These are phyloP conservation scores for Fraxinus americana DNA, from an alignment of 257 asterid species.

Conservation along the genomic window DNA sequence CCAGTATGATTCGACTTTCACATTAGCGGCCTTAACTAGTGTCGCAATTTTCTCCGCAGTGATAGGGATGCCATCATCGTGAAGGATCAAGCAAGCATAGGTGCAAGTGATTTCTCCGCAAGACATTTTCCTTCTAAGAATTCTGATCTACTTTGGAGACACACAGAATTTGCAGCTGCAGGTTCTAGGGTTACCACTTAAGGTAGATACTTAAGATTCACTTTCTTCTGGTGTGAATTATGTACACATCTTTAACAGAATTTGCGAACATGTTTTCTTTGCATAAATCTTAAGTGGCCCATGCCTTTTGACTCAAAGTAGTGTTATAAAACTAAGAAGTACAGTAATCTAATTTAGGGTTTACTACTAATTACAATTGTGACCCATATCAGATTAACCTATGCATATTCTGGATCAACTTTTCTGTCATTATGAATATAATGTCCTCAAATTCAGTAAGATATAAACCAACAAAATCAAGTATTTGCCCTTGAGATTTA, in stretches of 20 bases:
- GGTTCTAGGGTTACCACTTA: neutral
- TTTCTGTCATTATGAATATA: neutral
- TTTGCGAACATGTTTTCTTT: neutral
- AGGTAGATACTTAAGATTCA: neutral
- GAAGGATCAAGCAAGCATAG: conserved; percentile 63
- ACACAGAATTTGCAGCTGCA: neutral
- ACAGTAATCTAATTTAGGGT: neutral
- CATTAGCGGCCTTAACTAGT: conserved; percentile 54
- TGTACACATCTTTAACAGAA: neutral
- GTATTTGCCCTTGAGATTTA: no score
- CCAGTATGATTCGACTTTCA: conserved; percentile 66
- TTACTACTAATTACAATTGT: neutral
- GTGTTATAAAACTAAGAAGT: neutral
- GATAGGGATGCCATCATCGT: conserved; percentile 62
- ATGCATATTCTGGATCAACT: neutral
- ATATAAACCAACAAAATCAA: no score
- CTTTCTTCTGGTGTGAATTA: neutral
- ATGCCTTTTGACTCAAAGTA: neutral
- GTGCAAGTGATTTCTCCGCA: conserved; percentile 51
- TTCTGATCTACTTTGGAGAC: neutral
- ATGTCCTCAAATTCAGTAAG: neutral
- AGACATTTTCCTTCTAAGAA: conserved; percentile 39
- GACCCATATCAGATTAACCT: neutral
- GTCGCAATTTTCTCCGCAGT: conserved; percentile 65
- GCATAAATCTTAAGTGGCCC: neutral